These are phyloP conservation scores for Fragaria iinumae DNA, from an alignment of 306 rosid species.

Conservation along the genomic window DNA sequence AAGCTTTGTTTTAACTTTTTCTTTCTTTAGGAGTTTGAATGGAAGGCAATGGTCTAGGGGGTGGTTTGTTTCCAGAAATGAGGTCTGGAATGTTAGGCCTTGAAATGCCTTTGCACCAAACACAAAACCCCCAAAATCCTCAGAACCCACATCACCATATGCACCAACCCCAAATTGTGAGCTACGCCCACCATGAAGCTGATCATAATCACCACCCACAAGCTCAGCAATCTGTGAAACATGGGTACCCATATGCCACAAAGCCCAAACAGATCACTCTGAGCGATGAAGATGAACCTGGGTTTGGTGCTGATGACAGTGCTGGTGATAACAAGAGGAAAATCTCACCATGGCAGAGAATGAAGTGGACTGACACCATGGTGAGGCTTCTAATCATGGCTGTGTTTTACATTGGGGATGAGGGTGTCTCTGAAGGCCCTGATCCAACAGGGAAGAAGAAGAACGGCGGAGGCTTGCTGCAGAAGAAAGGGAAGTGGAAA, in stretches of 20 bases:
- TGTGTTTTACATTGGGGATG: slow-evolving; percentile 87
- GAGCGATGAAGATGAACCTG: slow-evolving; percentile 78
- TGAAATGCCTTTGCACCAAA: slow-evolving; percentile 58
- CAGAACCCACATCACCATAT: slow-evolving; percentile 46
- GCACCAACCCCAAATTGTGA: slow-evolving; percentile 47
- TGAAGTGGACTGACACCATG: slow-evolving; percentile 96
- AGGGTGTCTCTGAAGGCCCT: slow-evolving; percentile 51
- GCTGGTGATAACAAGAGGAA: slow-evolving; percentile 61
- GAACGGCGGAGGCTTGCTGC: slow-evolving; percentile 51
- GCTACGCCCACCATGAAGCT: slow-evolving; percentile 48
- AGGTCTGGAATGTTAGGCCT: slow-evolving; percentile 55
- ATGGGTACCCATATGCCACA: slow-evolving; percentile 33
- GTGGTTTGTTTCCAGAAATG: slow-evolving; percentile 58
- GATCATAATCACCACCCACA: slow-evolving; percentile 40
- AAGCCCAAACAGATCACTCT: slow-evolving; percentile 43
- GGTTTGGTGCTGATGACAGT: slow-evolving; percentile 43
- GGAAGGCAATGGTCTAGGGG: slow-evolving; percentile 61
- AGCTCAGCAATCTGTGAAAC: slow-evolving; percentile 40
- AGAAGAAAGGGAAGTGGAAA: slow-evolving; percentile 98
- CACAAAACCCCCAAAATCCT: slow-evolving; percentile 39
- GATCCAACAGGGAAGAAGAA: slow-evolving; percentile 60
- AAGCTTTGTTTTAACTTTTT: not conserved
- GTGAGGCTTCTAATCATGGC: slow-evolving; percentile 83
- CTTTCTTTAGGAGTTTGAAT: slow-evolving; percentile 27
- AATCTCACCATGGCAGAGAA: slow-evolving; percentile 89